Percentiles rank a stretch among this genome's conserved stretches.
Conservation (phyloP, 352 stramenopile genomes). For the Thalassiosira livingstoniorum region DNA sequence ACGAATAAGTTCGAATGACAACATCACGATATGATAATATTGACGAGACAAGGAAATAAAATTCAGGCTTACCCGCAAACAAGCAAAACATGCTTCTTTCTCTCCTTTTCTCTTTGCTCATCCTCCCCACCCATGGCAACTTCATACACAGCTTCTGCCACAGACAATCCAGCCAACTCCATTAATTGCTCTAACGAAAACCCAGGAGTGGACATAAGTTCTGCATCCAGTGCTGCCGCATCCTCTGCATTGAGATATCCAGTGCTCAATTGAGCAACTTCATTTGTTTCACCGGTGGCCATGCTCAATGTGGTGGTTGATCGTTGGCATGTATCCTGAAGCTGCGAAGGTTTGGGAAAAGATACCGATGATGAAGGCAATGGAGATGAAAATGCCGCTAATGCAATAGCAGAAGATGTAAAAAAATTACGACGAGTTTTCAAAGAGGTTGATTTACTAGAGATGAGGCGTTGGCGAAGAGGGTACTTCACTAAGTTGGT, state of each 20-base stretch:
- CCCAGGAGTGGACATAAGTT: slow-evolving; percentile 79
- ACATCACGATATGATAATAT: slow-evolving; percentile 15
- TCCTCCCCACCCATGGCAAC: slow-evolving; percentile 33
- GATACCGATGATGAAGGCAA: no score
- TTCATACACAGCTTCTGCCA: slow-evolving; percentile 91
- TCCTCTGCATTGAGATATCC: slow-evolving; percentile 78
- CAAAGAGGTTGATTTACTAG: no score
- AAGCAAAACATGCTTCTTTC: slow-evolving; percentile 50
- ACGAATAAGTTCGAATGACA: slow-evolving; percentile 4
- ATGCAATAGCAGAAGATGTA: no score
- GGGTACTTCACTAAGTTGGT: no score
- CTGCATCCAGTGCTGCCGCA: slow-evolving; percentile 72
- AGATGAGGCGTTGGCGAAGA: no score
- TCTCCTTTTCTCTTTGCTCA: neutral
- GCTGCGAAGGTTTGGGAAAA: no score
- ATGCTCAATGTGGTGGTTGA: no score
- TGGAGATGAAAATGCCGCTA: no score
- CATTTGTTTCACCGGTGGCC: no score
- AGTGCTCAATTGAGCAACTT: no score
- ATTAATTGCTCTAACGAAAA: slow-evolving; percentile 94
- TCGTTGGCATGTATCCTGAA: no score
- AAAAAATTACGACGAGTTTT: no score
- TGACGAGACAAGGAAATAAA: neutral
- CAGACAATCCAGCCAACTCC: slow-evolving; percentile 97
- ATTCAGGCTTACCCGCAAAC: slow-evolving; percentile 62